Evolutionary conservation across 345 rosid species (phyloP).

Genomic region (Populus deltoides): DNA sequence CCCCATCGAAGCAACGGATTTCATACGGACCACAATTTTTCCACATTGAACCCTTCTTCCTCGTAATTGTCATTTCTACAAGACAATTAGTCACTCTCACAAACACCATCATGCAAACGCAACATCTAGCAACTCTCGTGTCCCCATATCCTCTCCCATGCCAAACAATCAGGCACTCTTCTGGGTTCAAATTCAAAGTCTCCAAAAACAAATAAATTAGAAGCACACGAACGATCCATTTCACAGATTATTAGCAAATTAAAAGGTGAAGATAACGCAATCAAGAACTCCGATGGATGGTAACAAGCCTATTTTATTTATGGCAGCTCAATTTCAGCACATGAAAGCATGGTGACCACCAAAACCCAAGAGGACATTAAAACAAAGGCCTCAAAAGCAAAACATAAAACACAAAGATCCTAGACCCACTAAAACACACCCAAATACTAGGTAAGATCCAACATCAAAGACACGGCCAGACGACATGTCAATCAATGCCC

Average conservation of each 20-base stretch:
- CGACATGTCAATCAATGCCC: neutral
- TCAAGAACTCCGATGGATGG: neutral
- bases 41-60: neutral
- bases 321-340: conserved; percentile 18
- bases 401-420: neutral
- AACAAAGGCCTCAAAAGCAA: neutral
- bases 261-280: neutral
- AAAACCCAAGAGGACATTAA: neutral
- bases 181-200: neutral
- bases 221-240: no score
- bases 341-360: conserved; percentile 5
- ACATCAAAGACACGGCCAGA: neutral
- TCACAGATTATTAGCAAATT: neutral
- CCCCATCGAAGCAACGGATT: no score
- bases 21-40: neutral
- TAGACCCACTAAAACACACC: neutral
- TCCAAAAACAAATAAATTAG: no score
- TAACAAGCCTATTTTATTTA: conserved; percentile 26
- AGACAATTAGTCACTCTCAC: neutral
- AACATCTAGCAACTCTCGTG: neutral
- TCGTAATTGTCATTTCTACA: neutral
- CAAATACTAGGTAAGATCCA: neutral
- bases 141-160: neutral
- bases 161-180: neutral
- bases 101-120: neutral